Conservation (phyloP, 129 eudicot genomes). For the Deinandra increscens region DNA sequence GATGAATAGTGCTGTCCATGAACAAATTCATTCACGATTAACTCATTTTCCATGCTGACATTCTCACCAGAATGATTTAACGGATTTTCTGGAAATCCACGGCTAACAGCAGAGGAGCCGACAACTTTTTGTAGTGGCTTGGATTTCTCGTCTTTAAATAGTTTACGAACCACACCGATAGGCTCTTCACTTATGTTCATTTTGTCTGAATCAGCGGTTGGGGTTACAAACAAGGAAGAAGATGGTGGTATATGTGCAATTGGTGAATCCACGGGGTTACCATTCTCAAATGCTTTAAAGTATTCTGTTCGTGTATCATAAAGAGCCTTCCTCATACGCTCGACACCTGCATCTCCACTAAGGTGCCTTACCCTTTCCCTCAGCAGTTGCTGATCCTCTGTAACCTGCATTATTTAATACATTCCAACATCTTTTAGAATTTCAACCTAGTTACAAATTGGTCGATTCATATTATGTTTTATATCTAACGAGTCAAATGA, state of each 20-base stretch:
- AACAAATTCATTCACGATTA: slow-evolving; percentile 76
- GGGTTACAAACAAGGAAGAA: slow-evolving; percentile 30
- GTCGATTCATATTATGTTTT: not conserved
- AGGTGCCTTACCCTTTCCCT: slow-evolving; percentile 72
- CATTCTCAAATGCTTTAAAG: slow-evolving; percentile 62
- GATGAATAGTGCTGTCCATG: slow-evolving; percentile 60
- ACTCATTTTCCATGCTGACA: slow-evolving; percentile 63
- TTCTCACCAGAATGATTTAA: slow-evolving; percentile 31
- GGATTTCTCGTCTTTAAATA: slow-evolving; percentile 54
- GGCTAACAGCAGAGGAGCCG: slow-evolving; percentile 34
- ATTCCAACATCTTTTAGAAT: slow-evolving; percentile 3
- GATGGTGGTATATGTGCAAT: slow-evolving; percentile 38
- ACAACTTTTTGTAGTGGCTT: slow-evolving; percentile 31
- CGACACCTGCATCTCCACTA: slow-evolving; percentile 85
- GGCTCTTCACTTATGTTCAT: slow-evolving; percentile 34
- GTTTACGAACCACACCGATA: slow-evolving; percentile 59
- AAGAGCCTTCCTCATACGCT: slow-evolving; percentile 75
- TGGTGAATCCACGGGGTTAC: slow-evolving; percentile 41
- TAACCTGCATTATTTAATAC: slow-evolving; percentile 47
- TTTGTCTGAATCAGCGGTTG: slow-evolving; percentile 26
- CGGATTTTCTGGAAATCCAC: slow-evolving; percentile 17
- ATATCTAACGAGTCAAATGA: not conserved
- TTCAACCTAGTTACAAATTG: not conserved
- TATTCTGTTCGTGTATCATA: slow-evolving; percentile 57
- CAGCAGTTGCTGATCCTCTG: slow-evolving; percentile 77